Evolutionary conservation across 2,329 filamentous ascomycete species (phyloP).

Genomic region (Dothidotthia symphoricarpi): DNA sequence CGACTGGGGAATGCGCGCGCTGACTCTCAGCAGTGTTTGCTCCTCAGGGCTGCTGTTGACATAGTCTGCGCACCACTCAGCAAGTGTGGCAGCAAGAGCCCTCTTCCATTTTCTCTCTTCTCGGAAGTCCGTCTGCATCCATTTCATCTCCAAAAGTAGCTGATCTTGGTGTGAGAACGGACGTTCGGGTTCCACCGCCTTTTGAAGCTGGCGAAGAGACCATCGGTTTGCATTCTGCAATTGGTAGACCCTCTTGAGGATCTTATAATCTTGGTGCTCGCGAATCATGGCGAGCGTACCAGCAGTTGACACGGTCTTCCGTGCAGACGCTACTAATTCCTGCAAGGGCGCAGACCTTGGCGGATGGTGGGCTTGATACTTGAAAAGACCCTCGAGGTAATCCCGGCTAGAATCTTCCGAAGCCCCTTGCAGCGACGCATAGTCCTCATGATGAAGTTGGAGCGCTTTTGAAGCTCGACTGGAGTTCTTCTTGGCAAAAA

Average conservation of each 20-base stretch:
- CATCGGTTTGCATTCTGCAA: conserved; percentile 89
- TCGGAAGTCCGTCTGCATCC: conserved; percentile 95
- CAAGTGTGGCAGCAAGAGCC: conserved; percentile 74
- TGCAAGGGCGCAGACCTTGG: conserved; percentile 57
- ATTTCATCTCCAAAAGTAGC: conserved; percentile 86
- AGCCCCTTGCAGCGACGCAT: conserved; percentile 47
- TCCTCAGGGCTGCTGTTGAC: conserved; percentile 63
- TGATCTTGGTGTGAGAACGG: conserved; percentile 81
- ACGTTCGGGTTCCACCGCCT: conserved; percentile 75
- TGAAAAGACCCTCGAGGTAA: conserved; percentile 63
- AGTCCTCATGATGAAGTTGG: conserved; percentile 40
- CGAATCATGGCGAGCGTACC: conserved; percentile 81
- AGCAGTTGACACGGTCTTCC: conserved; percentile 84
- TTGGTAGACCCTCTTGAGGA: conserved; percentile 82
- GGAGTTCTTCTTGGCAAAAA: conserved; percentile 67
- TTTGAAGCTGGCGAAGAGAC: conserved; percentile 86
- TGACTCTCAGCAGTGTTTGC: conserved; percentile 67
- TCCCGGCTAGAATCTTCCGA: conserved; percentile 52
- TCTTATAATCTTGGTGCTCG: conserved; percentile 83
- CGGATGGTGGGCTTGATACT: conserved; percentile 56
- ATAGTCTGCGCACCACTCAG: conserved; percentile 81
- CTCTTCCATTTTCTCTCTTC: conserved; percentile 95
- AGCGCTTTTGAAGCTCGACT: conserved; percentile 29
- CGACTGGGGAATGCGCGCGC: conserved; percentile 43
- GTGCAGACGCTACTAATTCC: conserved; percentile 74